These are phyloP conservation scores for Jackrogersella minutella DNA, from an alignment of 495 filamentous ascomycete genomes.

Conservation along the genomic window DNA sequence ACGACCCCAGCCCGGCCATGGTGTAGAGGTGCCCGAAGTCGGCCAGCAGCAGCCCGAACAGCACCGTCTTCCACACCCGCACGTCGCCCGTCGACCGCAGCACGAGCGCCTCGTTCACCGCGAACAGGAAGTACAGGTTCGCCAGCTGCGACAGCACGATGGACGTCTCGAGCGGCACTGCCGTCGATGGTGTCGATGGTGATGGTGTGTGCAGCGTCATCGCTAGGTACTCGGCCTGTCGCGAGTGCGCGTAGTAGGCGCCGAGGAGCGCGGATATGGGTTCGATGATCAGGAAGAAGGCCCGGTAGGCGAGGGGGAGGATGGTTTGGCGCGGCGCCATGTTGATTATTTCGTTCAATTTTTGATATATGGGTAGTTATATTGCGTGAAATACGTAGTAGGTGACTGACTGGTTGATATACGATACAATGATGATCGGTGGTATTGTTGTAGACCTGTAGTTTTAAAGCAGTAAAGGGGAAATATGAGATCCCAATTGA, in stretches of 20 bases:
- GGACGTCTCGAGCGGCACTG: slow-evolving; percentile 56
- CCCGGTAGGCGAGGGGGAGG: slow-evolving; percentile 60
- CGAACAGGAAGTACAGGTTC: slow-evolving; percentile 72
- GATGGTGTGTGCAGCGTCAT: slow-evolving; percentile 63
- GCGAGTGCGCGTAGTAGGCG: slow-evolving; percentile 67
- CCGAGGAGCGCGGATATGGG: slow-evolving; percentile 70
- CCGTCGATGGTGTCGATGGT: slow-evolving; percentile 32
- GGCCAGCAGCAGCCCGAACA: slow-evolving; percentile 68
- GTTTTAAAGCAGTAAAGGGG: neutral
- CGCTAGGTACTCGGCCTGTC: slow-evolving; percentile 64
- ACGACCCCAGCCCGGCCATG: slow-evolving; percentile 56
- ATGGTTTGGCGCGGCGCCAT: slow-evolving; percentile 43
- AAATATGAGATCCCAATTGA: slow-evolving; percentile 9
- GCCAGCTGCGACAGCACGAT: slow-evolving; percentile 69
- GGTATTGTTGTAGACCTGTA: neutral
- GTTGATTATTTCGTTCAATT: neutral
- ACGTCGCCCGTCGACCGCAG: slow-evolving; percentile 68
- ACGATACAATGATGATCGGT: neutral
- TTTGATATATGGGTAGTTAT: too few relatives aligned
- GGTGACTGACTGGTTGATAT: neutral
- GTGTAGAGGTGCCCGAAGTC: slow-evolving; percentile 74
- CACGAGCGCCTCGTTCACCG: slow-evolving; percentile 73
- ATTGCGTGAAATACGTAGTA: too few relatives aligned
- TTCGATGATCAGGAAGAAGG: slow-evolving; percentile 74
- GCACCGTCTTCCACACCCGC: slow-evolving; percentile 68